These are phyloP conservation scores for Yamadazyma blattariae DNA, from an alignment of 1,139 yeast species.

Conservation along the genomic window DNA sequence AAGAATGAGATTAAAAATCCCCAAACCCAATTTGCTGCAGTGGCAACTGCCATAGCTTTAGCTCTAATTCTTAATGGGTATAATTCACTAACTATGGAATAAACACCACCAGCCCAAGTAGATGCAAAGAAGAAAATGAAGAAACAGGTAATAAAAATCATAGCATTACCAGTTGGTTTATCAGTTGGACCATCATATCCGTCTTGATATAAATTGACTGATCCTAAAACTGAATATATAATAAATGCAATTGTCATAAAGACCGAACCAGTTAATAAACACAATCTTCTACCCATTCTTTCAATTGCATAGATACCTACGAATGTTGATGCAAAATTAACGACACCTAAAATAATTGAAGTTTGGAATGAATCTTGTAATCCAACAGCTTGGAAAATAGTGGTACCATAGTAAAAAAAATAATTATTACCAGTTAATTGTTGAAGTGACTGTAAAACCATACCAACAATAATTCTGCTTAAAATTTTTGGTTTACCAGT, in stretches of 20 bases:
- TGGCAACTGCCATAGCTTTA: conserved; percentile 73
- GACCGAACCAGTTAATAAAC: conserved; percentile 50
- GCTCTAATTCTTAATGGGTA: conserved; percentile 78
- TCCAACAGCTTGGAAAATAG: conserved; percentile 74
- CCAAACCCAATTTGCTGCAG: conserved; percentile 76
- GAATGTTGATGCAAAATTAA: conserved; percentile 73
- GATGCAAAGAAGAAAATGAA: conserved; percentile 81
- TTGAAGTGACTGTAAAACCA: conserved; percentile 64
- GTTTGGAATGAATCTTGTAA: conserved; percentile 70
- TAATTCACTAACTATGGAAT: conserved; percentile 74
- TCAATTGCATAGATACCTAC: conserved; percentile 65
- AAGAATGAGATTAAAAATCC: conserved; percentile 74
- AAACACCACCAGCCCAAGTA: conserved; percentile 84
- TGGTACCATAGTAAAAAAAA: conserved; percentile 80
- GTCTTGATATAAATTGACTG: conserved; percentile 54
- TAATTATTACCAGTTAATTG: conserved; percentile 81
- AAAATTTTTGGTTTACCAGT: conserved; percentile 64
- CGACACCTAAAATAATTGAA: conserved; percentile 71
- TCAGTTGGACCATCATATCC: conserved; percentile 32
- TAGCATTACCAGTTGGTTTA: conserved; percentile 59
- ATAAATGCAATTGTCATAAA: conserved; percentile 56
- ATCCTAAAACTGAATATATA: conserved; percentile 58
- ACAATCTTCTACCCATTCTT: conserved; percentile 66
- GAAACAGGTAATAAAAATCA: conserved; percentile 73
- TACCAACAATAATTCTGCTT: conserved; percentile 61